Conservation (phyloP, 371 early-diverging fungal species). For the Mucor irregularis region DNA sequence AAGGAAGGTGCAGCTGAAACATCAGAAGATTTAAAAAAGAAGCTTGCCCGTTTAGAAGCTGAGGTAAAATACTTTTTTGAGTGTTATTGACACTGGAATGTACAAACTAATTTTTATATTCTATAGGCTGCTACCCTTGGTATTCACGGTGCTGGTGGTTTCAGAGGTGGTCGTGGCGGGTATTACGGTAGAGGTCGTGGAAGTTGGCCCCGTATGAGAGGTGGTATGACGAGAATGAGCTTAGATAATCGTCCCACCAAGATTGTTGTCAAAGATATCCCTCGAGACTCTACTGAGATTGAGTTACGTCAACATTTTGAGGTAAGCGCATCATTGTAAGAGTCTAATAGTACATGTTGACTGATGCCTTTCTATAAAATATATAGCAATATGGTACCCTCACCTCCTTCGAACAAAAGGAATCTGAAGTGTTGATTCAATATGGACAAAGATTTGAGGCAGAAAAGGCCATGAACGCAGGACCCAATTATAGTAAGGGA, state of each 20-base stretch:
- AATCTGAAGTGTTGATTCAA: conserved; percentile 28
- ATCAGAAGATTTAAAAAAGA: conserved; percentile 53
- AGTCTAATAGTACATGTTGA: too few relatives aligned
- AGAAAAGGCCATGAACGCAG: conserved; percentile 41
- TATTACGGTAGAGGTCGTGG: conserved; percentile 48
- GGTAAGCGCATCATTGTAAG: conserved; percentile 35
- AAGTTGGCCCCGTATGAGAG: conserved; percentile 53
- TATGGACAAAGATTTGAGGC: conserved; percentile 46
- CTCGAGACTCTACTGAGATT: conserved; percentile 41
- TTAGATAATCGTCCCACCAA: conserved; percentile 75
- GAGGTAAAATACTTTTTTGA: conserved; percentile 48
- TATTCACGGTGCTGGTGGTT: conserved; percentile 26
- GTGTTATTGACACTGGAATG: neutral
- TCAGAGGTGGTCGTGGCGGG: conserved; percentile 51
- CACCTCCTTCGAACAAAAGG: conserved; percentile 28
- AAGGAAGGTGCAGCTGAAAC: conserved; percentile 7
- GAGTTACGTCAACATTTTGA: conserved; percentile 64
- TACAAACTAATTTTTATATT: neutral
- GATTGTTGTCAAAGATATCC: conserved; percentile 56
- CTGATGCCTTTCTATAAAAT: too few relatives aligned
- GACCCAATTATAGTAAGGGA: conserved; percentile 25
- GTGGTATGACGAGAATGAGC: conserved; percentile 46
- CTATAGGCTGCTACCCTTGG: conserved; percentile 38
- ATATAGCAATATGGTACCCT: conserved; percentile 62
- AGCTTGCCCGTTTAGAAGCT: conserved; percentile 65